phyloP scores from a whole-genome alignment of 1,284 basidiomycete genomes.

The Phellinidium pouzarii region DNA sequence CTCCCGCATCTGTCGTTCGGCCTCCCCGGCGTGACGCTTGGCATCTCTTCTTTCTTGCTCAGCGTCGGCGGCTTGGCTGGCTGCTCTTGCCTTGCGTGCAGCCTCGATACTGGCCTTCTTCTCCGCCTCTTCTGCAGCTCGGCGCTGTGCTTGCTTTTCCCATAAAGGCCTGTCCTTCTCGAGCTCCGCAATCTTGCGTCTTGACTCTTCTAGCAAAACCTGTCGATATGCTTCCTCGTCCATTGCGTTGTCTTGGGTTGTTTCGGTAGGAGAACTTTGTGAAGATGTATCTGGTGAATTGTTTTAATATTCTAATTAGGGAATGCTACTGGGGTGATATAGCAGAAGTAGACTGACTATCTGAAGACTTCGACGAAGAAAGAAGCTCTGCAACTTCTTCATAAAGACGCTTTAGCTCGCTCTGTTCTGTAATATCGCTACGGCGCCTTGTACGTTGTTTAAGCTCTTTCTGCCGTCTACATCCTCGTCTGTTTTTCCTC shows the following conservation, averaged over 20 bases:
- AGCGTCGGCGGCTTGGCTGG: conserved; percentile 8
- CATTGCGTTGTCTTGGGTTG: neutral
- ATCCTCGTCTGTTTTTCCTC: conserved; percentile 29
- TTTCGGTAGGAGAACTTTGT: neutral
- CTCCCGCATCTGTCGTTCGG: conserved; percentile 28
- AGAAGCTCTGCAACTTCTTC: conserved; percentile 29
- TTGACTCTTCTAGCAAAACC: conserved; percentile 55
- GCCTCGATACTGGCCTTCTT: conserved; percentile 25
- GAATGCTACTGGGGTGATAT: neutral
- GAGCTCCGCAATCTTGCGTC: conserved; percentile 60
- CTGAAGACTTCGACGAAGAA: neutral
- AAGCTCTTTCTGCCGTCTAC: conserved; percentile 32
- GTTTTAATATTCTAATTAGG: neutral
- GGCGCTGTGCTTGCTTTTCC: conserved; percentile 43
- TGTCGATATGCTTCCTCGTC: conserved; percentile 22
- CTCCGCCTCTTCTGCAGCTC: conserved; percentile 38
- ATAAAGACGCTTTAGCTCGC: conserved; percentile 20
- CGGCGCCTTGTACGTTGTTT: conserved; percentile 33
- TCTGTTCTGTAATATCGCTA: conserved; percentile 31
- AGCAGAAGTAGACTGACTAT: neutral
- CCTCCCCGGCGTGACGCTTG: conserved; percentile 29
- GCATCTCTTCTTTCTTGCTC: conserved; percentile 26
- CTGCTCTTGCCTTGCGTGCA: conserved; percentile 23
- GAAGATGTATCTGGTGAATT: neutral
- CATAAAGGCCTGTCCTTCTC: conserved; percentile 59